A percentile compares a stretch with the other conserved stretches of the same genome.
Conservation (phyloP, 495 filamentous ascomycete species). For the Glutinoglossum americanum region DNA sequence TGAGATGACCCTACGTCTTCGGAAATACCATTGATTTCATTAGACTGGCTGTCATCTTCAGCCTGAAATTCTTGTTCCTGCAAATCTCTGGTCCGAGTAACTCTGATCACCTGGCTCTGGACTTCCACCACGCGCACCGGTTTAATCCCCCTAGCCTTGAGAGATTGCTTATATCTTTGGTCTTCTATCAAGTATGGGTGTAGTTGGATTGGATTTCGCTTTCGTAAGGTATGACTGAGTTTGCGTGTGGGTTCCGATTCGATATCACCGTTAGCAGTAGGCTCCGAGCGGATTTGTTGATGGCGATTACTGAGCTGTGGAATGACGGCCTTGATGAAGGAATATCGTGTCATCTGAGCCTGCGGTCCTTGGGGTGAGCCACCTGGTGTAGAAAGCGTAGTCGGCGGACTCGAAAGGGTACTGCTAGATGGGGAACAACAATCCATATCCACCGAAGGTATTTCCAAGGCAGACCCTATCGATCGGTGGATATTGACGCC, state of each 20-base stretch:
- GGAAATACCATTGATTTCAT: neutral
- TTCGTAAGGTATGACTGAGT: conserved; percentile 27
- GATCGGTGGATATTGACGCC: neutral
- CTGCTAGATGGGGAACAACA: neutral
- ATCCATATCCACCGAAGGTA: neutral
- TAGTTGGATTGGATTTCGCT: conserved; percentile 53
- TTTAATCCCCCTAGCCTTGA: conserved; percentile 39
- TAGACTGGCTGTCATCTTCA: conserved; percentile 11
- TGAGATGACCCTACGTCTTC: neutral
- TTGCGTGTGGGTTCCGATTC: neutral
- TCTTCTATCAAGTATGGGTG: conserved; percentile 51
- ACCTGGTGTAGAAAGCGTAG: neutral
- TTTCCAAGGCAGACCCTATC: neutral
- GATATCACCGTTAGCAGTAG: neutral
- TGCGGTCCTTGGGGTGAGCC: neutral
- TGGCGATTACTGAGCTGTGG: neutral
- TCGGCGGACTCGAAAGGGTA: neutral
- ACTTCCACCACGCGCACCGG: conserved; percentile 31
- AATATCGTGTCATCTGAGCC: neutral
- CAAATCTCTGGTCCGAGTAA: conserved; percentile 16
- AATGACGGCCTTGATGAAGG: neutral
- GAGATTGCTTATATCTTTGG: conserved; percentile 36
- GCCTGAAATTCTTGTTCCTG: conserved; percentile 23
- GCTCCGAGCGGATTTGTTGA: neutral
- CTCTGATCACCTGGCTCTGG: conserved; percentile 12